A percentile compares a stretch with the other conserved stretches of the same genome.
Conservation (phyloP, 495 filamentous ascomycete genomes). For the Pseudoneurospora amorphoporcata region DNA sequence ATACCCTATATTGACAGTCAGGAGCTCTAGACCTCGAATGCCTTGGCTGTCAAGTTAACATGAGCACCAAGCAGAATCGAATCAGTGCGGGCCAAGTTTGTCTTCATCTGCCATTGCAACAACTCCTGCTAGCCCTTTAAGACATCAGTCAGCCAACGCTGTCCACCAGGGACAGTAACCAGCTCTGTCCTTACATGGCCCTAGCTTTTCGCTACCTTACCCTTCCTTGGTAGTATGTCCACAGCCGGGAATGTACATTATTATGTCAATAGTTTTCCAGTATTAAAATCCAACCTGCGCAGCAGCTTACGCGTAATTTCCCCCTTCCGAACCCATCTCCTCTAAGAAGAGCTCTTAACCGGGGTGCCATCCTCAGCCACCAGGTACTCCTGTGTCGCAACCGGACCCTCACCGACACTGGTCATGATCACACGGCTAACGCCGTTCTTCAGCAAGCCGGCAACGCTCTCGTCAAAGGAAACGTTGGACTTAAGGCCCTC, state of each 20-base stretch:
- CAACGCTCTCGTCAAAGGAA: conserved; percentile 45
- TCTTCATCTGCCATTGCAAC: neutral
- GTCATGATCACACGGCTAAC: conserved; percentile 85
- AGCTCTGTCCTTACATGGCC: neutral
- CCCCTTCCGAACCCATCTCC: neutral
- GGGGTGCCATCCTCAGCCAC: conserved; percentile 60
- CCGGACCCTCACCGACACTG: conserved; percentile 80
- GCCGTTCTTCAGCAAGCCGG: conserved; percentile 58
- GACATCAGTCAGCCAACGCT: neutral
- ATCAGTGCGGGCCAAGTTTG: neutral
- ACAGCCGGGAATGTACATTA: neutral
- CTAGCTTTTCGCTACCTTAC: neutral
- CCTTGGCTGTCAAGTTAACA: neutral
- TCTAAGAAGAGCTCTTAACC: conserved; percentile 14
- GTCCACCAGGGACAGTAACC: neutral
- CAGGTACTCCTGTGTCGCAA: conserved; percentile 66
- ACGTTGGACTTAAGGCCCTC: conserved; percentile 37
- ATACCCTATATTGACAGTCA: neutral
- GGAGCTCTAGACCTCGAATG: neutral
- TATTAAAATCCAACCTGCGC: neutral
- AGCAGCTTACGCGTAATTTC: neutral
- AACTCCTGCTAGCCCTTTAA: neutral
- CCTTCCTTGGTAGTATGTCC: neutral
- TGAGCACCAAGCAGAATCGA: neutral
- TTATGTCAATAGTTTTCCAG: neutral